Conservation (phyloP, 2,329 filamentous ascomycete species). For the Pseudocercospora musae region DNA sequence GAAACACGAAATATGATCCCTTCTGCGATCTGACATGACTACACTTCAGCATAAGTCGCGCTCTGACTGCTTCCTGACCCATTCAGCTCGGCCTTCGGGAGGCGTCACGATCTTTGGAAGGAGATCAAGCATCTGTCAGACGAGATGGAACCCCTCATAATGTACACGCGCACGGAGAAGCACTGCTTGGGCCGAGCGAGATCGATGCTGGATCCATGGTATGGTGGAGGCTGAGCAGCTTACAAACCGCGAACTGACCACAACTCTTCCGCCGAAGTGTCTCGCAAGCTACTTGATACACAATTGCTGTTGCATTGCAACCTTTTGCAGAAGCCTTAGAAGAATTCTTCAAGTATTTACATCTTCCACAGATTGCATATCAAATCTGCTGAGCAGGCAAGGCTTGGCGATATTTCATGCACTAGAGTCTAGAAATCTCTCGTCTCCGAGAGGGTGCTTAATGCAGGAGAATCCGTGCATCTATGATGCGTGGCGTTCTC, state of each 20-base stretch:
- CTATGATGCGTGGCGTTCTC: background rate
- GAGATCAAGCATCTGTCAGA: too few species aligned
- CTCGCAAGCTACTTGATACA: too few species aligned
- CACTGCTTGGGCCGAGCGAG: too few species aligned
- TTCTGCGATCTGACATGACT: background rate
- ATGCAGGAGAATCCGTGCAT: background rate
- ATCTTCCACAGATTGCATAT: background rate
- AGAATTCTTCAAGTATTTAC: background rate
- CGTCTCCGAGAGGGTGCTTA: background rate
- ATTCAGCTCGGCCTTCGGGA: constrained; percentile 17
- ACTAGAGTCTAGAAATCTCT: too few species aligned
- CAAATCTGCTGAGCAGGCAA: background rate
- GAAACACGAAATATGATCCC: background rate
- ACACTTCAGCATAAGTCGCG: background rate
- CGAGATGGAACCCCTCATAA: too few species aligned
- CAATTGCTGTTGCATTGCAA: too few species aligned
- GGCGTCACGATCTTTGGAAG: constrained; percentile 4
- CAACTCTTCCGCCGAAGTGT: too few species aligned
- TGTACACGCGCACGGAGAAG: too few species aligned
- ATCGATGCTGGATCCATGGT: too few species aligned
- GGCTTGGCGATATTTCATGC: background rate
- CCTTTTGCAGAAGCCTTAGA: too few species aligned
- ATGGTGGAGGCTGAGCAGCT: too few species aligned
- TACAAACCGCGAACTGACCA: too few species aligned
- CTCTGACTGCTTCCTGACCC: constrained; percentile 18